Percentiles rank a stretch among this genome's conserved stretches.
These are phyloP conservation scores for Theileria luwenshuni DNA, from an alignment of 169 alveolate genomes.

Conservation along the genomic window DNA sequence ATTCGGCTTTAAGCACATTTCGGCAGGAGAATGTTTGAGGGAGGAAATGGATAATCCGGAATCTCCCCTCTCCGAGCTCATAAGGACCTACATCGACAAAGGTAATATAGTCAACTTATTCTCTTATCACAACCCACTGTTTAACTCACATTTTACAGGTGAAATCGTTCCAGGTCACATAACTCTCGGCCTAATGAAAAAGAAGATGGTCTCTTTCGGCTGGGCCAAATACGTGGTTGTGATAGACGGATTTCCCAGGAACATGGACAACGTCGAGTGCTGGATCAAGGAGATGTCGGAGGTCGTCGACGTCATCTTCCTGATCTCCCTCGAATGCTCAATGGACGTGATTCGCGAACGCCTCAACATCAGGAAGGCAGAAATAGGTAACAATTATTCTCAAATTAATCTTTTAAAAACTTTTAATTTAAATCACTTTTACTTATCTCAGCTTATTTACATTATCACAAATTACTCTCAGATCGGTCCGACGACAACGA, in stretches of 20 bases:
- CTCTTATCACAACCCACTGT: background rate
- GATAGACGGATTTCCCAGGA: slow-evolving; percentile 97
- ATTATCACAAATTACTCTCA: slow-evolving; percentile 9
- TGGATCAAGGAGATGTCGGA: slow-evolving; percentile 78
- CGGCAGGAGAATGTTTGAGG: slow-evolving; percentile 87
- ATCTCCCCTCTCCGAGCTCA: slow-evolving; percentile 59
- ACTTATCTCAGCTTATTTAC: slow-evolving; percentile 4
- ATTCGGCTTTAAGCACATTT: slow-evolving; percentile 85
- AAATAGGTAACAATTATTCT: slow-evolving; percentile 53
- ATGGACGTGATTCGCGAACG: slow-evolving; percentile 65
- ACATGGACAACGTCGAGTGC: slow-evolving; percentile 83
- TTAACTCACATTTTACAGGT: slow-evolving; percentile 70
- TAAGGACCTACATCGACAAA: slow-evolving; percentile 65
- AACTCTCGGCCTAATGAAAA: slow-evolving; percentile 85
- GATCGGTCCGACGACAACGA: slow-evolving; percentile 96
- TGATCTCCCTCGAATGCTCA: slow-evolving; percentile 69
- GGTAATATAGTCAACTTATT: slow-evolving; percentile 43
- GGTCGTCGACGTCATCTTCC: slow-evolving; percentile 66
- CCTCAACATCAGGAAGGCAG: slow-evolving; percentile 60
- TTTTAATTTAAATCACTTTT: background rate
- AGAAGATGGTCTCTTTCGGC: slow-evolving; percentile 88
- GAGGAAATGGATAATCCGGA: slow-evolving; percentile 70
- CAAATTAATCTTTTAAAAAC: background rate
- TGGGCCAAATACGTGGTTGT: slow-evolving; percentile 84
- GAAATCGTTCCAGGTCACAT: slow-evolving; percentile 93